These are phyloP conservation scores for Colletotrichum phormii DNA, from an alignment of 2,329 filamentous ascomycete species.

Conservation along the genomic window DNA sequence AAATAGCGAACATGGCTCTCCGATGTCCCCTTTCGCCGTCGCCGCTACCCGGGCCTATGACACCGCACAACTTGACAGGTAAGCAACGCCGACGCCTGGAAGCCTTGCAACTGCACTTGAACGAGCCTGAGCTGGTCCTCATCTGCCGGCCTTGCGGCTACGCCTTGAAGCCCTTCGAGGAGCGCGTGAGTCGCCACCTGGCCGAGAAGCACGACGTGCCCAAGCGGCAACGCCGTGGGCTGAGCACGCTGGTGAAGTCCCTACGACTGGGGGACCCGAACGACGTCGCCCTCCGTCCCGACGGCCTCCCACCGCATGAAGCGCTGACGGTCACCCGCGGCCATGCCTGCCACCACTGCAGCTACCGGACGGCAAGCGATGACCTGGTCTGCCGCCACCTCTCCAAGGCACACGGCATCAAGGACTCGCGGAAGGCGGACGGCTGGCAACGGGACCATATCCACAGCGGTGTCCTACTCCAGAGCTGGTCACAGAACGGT, in stretches of 20 bases:
- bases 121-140: background rate
- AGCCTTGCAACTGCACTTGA: background rate
- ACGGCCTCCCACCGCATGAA: no score
- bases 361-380: background rate
- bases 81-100: background rate
- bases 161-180: background rate
- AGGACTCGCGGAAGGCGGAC: background rate
- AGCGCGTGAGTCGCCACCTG: constrained; percentile 4
- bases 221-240: background rate
- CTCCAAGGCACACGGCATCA: background rate
- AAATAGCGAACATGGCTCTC: no score
- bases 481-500: constrained; percentile 3
- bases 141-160: background rate
- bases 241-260: background rate
- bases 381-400: background rate
- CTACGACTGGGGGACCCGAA: background rate
- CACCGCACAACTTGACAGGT: background rate
- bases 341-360: background rate
- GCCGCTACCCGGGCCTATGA: no score
- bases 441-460: background rate
- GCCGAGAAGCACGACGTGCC: background rate
- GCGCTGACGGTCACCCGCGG: background rate
- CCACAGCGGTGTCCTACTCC: background rate
- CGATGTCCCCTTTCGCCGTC: no score
- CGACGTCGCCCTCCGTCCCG: background rate